Conservation (phyloP, 2,329 filamentous ascomycete genomes). For the Neophaeococcomyces aloes region DNA sequence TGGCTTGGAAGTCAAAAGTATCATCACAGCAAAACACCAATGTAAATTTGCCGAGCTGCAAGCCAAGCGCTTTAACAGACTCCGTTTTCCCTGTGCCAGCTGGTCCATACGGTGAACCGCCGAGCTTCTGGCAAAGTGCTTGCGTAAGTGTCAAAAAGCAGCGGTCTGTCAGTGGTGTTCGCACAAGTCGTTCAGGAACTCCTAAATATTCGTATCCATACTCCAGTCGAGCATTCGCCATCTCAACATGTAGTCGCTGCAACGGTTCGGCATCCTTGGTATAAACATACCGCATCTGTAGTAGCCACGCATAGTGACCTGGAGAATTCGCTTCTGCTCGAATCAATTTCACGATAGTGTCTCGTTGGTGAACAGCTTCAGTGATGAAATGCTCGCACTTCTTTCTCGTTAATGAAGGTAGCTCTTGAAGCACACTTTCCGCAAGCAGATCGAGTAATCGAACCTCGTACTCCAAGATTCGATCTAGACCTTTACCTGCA, state of each 20-base stretch:
- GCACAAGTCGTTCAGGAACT: slow-evolving; percentile 88
- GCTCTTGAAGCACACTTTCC: slow-evolving; percentile 76
- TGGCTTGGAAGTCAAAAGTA: slow-evolving; percentile 98
- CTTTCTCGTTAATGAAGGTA: slow-evolving; percentile 77
- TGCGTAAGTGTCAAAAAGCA: slow-evolving; percentile 98
- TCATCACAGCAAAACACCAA: slow-evolving; percentile 99
- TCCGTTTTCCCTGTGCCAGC: slow-evolving; percentile 98
- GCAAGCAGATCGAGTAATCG: slow-evolving; percentile 77
- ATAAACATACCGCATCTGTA: slow-evolving; percentile 97
- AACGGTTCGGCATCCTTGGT: slow-evolving; percentile 67
- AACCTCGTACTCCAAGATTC: slow-evolving; percentile 71
- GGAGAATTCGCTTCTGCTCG: slow-evolving; percentile 62
- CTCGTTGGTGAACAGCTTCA: slow-evolving; percentile 94
- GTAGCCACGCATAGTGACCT: slow-evolving; percentile 80
- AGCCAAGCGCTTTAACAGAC: slow-evolving; percentile 92
- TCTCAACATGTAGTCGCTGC: slow-evolving; percentile 77
- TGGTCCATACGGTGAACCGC: slow-evolving; percentile 93
- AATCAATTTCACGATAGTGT: slow-evolving; percentile 79
- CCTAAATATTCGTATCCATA: slow-evolving; percentile 98
- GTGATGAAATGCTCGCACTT: slow-evolving; percentile 99
- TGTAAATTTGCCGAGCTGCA: slow-evolving; percentile 93
- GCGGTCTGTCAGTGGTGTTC: slow-evolving; percentile 91
- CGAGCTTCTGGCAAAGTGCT: slow-evolving; percentile 84
- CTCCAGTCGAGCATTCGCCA: slow-evolving; percentile 90
- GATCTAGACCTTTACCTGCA: slow-evolving; percentile 58